phyloP scores from a whole-genome alignment of 176 grass and related monocot species.

The Elymus sibiricus region DNA sequence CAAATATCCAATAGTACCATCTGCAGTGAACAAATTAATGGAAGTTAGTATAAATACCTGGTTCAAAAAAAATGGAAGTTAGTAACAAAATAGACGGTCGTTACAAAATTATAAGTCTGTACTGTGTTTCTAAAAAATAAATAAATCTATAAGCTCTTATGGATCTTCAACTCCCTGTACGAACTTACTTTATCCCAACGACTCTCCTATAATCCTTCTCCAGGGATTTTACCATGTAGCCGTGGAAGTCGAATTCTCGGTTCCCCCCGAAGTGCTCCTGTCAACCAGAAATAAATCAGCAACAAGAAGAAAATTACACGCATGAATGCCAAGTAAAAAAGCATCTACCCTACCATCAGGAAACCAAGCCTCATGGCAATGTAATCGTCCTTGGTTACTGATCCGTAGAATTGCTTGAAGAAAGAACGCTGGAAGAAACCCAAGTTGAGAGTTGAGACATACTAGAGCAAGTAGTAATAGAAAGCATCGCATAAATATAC shows the following conservation, averaged over 20 bases:
- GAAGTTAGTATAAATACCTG: not conserved
- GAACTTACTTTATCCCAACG: slow-evolving; percentile 77
- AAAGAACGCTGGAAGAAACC: slow-evolving; percentile 59
- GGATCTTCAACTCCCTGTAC: not conserved
- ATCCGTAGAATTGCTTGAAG: slow-evolving; percentile 85
- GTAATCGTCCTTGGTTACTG: slow-evolving; percentile 65
- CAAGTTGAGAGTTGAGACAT: no score
- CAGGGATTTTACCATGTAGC: slow-evolving; percentile 77
- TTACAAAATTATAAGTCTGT: no score
- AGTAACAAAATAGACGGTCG: no score
- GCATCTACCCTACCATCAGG: slow-evolving; percentile 47
- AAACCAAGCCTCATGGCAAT: slow-evolving; percentile 72
- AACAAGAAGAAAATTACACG: not conserved
- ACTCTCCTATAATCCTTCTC: slow-evolving; percentile 82
- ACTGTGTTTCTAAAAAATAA: no score
- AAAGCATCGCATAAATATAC: no score
- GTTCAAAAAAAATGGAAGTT: no score
- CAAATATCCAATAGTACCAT: slow-evolving; percentile 84
- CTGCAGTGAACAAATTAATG: slow-evolving; percentile 36
- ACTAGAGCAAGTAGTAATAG: no score
- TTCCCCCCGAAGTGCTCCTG: slow-evolving; percentile 61
- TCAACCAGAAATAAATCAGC: no score
- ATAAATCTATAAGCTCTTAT: no score
- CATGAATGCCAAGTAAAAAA: not conserved
- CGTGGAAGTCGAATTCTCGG: slow-evolving; percentile 70